These are phyloP conservation scores for Aureobasidium sp. DNA, from an alignment of 2,329 filamentous ascomycete species.

Conservation along the genomic window DNA sequence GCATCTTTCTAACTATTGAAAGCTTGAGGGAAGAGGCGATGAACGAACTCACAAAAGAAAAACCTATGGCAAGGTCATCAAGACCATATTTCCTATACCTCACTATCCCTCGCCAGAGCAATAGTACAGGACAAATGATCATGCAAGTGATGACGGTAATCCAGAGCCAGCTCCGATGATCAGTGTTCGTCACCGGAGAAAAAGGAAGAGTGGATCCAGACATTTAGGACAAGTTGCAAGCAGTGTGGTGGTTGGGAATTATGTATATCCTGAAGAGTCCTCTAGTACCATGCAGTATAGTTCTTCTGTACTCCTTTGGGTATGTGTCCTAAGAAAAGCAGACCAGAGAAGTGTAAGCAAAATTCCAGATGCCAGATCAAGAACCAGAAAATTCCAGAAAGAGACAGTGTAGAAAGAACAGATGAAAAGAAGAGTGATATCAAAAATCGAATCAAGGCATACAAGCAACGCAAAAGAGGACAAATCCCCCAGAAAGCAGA, in stretches of 20 bases:
- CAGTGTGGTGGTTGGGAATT: neutral
- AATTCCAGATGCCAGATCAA: neutral
- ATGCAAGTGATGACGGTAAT: neutral
- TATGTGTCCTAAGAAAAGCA: neutral
- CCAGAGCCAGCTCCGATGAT: slow-evolving; percentile 2
- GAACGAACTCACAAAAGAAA: neutral
- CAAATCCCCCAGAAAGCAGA: neutral
- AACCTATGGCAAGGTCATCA: neutral
- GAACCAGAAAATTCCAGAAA: neutral
- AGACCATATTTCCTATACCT: neutral
- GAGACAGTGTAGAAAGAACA: neutral
- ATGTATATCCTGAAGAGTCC: neutral
- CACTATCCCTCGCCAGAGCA: neutral
- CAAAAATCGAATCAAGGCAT: neutral
- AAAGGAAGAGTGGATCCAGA: neutral
- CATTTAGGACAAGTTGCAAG: neutral
- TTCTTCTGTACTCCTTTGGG: neutral
- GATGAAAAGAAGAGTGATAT: neutral
- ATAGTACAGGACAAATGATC: neutral
- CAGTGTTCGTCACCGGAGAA: neutral
- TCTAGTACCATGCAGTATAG: neutral
- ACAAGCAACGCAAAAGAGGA: neutral
- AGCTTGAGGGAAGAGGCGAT: too few relatives aligned
- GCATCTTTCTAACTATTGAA: neutral
- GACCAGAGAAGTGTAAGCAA: neutral